These are phyloP conservation scores for Mortierella sp. DNA, from an alignment of 371 early-diverging fungal genomes.

Conservation along the genomic window DNA sequence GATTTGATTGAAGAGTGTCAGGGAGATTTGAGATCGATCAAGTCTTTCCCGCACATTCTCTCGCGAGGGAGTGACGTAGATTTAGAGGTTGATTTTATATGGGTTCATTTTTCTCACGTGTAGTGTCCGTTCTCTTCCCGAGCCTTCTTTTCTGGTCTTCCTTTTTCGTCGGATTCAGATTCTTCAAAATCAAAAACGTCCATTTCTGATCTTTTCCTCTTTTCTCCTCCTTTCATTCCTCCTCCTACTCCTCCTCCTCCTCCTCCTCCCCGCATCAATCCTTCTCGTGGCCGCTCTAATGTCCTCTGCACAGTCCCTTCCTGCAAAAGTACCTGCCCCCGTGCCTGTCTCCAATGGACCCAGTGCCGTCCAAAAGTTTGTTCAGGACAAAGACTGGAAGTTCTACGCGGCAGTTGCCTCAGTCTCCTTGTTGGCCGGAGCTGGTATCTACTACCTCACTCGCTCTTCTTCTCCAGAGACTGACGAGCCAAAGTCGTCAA, in stretches of 20 bases:
- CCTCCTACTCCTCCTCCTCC: conserved; percentile 9
- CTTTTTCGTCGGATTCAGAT: conserved; percentile 9
- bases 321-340: conserved; percentile 48
- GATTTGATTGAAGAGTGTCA: conserved; percentile 5
- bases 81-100: background rate
- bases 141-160: background rate
- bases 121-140: background rate
- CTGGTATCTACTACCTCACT: conserved; percentile 76
- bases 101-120: conserved; percentile 1
- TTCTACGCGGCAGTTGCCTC: conserved; percentile 80
- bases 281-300: conserved; percentile 3
- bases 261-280: background rate
- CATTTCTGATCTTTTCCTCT: conserved; percentile 13
- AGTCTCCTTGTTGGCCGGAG: conserved; percentile 73
- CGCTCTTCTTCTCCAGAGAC: conserved; percentile 29
- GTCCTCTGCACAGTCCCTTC: conserved; percentile 41
- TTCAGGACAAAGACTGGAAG: conserved; percentile 85
- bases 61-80: background rate
- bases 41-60: background rate
- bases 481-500: conserved; percentile 47
- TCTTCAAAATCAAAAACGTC: background rate
- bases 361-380: conserved; percentile 65
- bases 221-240: conserved; percentile 8
- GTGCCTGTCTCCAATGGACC: conserved; percentile 43
- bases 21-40: conserved; percentile 3